Conservation (phyloP, 352 stramenopile species). For the Peronospora belbahrii region DNA sequence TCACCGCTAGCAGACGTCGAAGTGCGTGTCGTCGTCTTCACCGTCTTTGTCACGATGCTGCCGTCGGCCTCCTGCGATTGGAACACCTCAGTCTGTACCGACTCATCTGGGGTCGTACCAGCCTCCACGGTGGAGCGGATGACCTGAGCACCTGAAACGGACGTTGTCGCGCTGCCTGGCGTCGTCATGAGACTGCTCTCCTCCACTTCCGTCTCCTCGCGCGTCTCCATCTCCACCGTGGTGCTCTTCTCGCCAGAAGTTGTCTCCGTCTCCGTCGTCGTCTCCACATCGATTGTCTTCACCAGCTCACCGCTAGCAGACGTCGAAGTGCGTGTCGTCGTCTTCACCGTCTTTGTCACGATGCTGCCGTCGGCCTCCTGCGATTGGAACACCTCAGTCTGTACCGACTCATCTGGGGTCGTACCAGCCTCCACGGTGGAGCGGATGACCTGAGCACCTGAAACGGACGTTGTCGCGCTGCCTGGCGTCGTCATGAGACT, state of each 20-base stretch:
- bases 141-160: neutral
- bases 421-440: neutral
- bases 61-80: no score
- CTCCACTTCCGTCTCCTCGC: constrained; percentile 10
- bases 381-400: constrained; percentile 17
- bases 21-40: no score
- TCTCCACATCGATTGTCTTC: constrained; percentile 13
- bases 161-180: neutral
- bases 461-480: constrained; percentile 1
- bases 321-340: constrained; percentile 4
- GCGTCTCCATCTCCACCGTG: constrained; percentile 15
- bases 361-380: constrained; percentile 12
- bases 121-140: constrained; percentile 6
- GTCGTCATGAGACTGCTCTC: constrained; percentile 7
- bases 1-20: no score
- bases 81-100: no score
- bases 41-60: no score
- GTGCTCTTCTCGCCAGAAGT: constrained; percentile 12
- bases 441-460: neutral
- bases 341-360: constrained; percentile 12
- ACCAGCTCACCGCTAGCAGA: constrained; percentile 8
- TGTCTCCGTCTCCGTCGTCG: constrained; percentile 14
- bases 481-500: constrained; percentile 1
- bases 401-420: constrained; percentile 7
- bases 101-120: constrained; percentile 2